Conservation (phyloP, 2,329 filamentous ascomycete species). For the Onygenales sp. region DNA sequence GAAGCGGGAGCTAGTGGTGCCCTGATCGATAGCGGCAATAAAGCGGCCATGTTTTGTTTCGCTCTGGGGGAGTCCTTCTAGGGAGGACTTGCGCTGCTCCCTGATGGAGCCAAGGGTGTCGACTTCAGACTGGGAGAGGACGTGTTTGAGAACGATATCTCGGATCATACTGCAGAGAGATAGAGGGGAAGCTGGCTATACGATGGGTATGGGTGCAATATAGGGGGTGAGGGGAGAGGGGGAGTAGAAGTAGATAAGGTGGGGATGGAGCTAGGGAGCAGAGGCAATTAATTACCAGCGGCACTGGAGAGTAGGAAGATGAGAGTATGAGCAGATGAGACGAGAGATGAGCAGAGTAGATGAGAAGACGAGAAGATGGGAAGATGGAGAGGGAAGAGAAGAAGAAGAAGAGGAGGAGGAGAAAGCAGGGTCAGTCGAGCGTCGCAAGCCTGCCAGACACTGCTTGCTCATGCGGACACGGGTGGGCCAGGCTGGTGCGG, state of each 20-base stretch:
- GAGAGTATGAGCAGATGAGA: background rate
- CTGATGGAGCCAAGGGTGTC: background rate
- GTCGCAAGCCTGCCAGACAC: too few relatives aligned
- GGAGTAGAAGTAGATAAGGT: background rate
- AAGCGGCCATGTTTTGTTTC: constrained; percentile 34
- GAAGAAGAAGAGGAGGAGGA: constrained; percentile 7
- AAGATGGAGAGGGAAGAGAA: constrained; percentile 3
- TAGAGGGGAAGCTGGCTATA: background rate
- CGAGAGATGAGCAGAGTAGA: background rate
- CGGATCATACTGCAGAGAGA: background rate
- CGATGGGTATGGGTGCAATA: background rate
- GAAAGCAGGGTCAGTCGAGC: constrained; percentile 7
- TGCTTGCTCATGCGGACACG: too few relatives aligned
- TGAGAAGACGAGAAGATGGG: constrained; percentile 3
- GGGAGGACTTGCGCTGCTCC: background rate
- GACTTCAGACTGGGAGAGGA: background rate
- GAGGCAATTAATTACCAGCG: background rate
- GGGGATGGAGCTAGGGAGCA: background rate
- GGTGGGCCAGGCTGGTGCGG: too few relatives aligned
- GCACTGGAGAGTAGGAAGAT: constrained; percentile 1
- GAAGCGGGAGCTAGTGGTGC: constrained; percentile 82
- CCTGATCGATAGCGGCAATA: constrained; percentile 82
- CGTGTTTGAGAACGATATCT: constrained; percentile 4
- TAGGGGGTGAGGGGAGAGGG: background rate
- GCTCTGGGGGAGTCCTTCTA: background rate